A percentile compares a stretch with the other conserved stretches of the same genome.
Conservation (phyloP, 306 rosid genomes). For the Gynostemma pentaphyllum region DNA sequence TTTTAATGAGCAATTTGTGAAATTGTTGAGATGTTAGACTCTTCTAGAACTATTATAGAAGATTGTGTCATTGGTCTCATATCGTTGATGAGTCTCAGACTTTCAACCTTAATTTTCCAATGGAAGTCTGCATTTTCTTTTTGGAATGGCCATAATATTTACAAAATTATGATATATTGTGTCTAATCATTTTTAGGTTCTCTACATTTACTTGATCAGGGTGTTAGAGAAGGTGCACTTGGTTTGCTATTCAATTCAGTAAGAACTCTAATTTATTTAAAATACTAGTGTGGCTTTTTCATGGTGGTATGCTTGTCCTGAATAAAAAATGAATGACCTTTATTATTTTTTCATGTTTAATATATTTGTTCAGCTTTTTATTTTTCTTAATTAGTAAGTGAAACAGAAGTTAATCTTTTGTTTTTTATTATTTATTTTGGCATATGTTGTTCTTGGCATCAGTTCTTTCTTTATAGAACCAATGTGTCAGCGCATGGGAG, state of each 20-base stretch:
- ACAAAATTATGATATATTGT: too few species aligned
- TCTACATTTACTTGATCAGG: too few species aligned
- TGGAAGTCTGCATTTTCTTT: too few species aligned
- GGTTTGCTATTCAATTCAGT: slow-evolving; percentile 99
- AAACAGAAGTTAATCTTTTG: slow-evolving; percentile 11
- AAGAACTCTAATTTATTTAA: slow-evolving; percentile 59
- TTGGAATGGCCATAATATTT: too few species aligned
- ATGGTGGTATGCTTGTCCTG: neutral
- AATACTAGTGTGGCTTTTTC: slow-evolving; percentile 2
- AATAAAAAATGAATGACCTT: neutral
- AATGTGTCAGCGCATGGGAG: slow-evolving; percentile 80
- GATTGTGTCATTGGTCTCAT: too few species aligned
- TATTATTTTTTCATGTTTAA: neutral
- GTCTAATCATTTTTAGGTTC: too few species aligned
- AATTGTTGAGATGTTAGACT: too few species aligned
- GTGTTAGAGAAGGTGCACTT: slow-evolving; percentile 99
- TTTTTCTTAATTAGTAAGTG: neutral
- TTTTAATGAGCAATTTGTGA: too few species aligned
- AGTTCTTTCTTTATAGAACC: slow-evolving; percentile 94
- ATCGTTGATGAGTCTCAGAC: too few species aligned
- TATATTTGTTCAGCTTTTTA: neutral
- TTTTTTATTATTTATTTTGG: slow-evolving; percentile 12
- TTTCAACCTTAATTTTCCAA: too few species aligned
- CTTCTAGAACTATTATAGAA: too few species aligned
- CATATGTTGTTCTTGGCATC: slow-evolving; percentile 82